Conservation (phyloP, 164 flowering plant species). For the Vitis riparia region DNA sequence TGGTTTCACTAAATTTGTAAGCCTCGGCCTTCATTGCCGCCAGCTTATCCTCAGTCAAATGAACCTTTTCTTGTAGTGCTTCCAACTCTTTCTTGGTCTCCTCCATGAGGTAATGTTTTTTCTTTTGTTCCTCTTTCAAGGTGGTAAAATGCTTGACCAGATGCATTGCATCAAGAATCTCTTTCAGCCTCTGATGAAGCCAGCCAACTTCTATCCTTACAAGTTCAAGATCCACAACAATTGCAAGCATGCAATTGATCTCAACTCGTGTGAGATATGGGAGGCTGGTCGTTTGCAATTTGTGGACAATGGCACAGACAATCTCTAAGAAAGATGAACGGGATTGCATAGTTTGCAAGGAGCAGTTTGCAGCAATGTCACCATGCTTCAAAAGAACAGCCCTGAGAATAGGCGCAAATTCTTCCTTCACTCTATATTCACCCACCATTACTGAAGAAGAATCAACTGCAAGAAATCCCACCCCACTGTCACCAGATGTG, state of each 20-base stretch:
- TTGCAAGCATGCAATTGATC: background rate
- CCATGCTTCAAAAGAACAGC: slow-evolving; percentile 14
- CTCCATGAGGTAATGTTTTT: slow-evolving; percentile 1
- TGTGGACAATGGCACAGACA: background rate
- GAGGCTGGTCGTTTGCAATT: background rate
- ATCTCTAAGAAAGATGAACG: slow-evolving; percentile 9
- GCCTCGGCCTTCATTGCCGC: background rate
- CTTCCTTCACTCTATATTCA: slow-evolving; percentile 9
- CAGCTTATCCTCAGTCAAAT: background rate
- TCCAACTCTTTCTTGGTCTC: slow-evolving; percentile 2
- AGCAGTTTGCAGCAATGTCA: slow-evolving; percentile 11
- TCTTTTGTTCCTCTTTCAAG: slow-evolving; percentile 2
- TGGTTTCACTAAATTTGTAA: background rate
- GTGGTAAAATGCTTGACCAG: background rate
- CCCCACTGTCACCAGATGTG: background rate
- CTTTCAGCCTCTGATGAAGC: slow-evolving; percentile 11
- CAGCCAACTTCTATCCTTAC: slow-evolving; percentile 7
- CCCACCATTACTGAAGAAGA: background rate
- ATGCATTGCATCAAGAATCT: slow-evolving; percentile 9
- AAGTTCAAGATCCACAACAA: background rate
- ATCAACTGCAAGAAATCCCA: background rate
- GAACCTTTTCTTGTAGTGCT: background rate
- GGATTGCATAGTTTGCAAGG: background rate
- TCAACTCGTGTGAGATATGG: background rate
- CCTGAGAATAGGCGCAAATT: background rate